Base-by-base conservation (phyloP, 257 asterid genomes). In the Ehretia macrophylla region DNA sequence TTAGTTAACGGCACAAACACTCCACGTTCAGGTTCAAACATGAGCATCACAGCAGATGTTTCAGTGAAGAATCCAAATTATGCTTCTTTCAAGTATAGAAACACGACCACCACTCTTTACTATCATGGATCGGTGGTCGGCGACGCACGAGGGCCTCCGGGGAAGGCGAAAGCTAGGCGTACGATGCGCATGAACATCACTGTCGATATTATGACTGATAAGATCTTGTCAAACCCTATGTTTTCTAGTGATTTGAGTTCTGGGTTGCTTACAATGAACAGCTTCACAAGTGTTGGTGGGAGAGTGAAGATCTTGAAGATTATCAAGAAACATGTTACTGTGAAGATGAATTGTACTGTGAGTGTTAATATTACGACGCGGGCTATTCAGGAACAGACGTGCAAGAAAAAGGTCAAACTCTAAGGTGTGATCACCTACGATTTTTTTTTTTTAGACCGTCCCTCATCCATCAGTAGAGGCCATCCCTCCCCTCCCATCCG, bases 141-240 rank as follows among this genome's bases (percentile, higher is more conserved):
- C 1, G 96, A 84, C 70, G 97, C 90, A 17, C 75, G 84, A 14
- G 88, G 93, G 4, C 95, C 93, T 1, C 73, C 95, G 8, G 97
- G 97, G 58, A 76, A 60, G 56, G 74, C 97, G 46, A 69, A 54
- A 77, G 93, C 96, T 17, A 76, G 87, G 14, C 68, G 95, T 52
- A 90, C 97, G 18, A 52, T 60, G 77, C 48, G 85, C 76, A 87
- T 90, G 95, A 90, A 90, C 55, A 16, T 85, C 0, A 87, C 90
- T 0, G 83, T 84, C n/a, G 88, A 86, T 17, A 78, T 90, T 22
- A 77, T 83, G 4, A 67, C 78, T 44, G 85, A 84, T 72, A 74
- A 77, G 66, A 32, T 90, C 5, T 49, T 81, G 37, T 8, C 68
- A 42, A 76, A 72, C 20, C 88, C 93, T 60, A 72, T 59, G 42